Evolutionary conservation across 2,329 filamentous ascomycete species (phyloP), one percentile per base, ranked within the genome.

Genomic region (Lecanosticta acicola): DNA sequence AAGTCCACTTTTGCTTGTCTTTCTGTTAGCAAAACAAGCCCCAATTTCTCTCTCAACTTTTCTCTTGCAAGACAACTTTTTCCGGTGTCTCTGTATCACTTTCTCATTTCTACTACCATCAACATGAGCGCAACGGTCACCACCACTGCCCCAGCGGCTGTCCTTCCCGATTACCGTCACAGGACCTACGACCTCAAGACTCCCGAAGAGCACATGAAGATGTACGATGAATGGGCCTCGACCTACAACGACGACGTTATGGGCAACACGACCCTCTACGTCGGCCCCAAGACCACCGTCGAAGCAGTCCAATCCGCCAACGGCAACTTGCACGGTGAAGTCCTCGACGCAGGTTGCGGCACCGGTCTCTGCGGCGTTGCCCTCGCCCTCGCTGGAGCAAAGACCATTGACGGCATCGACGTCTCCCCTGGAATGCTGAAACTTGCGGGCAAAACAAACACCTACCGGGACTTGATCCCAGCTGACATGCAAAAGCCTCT

Each of bases 341-440:
- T 54, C 32, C 39, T 52, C 37, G 49, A 54, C 11, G 49, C 49
- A 18, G 51, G 51, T 8, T 54, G 49, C 17, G 49, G 51, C 8
- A 54, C 51, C 1, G 49, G 51, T 11, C 38, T 50, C 9, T 46
- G 49, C n/a, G 49, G 46, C 4, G 34, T 51, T 9, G 39, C 41
- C 2, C 35, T 38, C 1, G 37, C 50, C 9, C 24, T 7, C 5
- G 24, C 24, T 29, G 24, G 24, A 29, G 24, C 24, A 5, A 29
- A 29, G 11, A 7, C 24, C 11, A 29, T 29, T 11, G 24, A 29
- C 24, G 49, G 51, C 10, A 19, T 54, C n/a, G 51, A 54, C 26
- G 41, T 52, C 26, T 49, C 46, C 0, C 41, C 46, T 1, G 44
- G 44, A 0, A 52, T 54, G 51, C 41, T 54, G 1, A 39, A 41